These are phyloP conservation scores for Komagataella populi DNA, from an alignment of 805 yeast genomes.

Conservation along the genomic window DNA sequence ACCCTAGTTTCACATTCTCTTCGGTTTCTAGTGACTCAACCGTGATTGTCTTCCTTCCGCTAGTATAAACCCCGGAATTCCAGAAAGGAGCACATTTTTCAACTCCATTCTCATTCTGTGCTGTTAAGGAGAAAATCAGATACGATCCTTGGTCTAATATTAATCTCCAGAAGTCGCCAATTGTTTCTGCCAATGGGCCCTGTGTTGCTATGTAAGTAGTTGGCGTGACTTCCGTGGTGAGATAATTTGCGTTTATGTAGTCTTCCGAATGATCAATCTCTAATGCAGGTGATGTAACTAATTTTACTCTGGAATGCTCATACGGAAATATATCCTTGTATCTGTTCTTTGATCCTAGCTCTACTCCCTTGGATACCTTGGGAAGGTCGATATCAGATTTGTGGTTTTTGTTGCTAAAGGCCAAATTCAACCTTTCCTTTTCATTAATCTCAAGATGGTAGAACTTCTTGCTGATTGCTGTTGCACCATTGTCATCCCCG, in stretches of 20 bases:
- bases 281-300: slow-evolving; percentile 15
- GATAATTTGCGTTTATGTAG: slow-evolving; percentile 82
- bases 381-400: slow-evolving; percentile 17
- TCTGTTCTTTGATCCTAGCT: slow-evolving; percentile 68
- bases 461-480: slow-evolving; percentile 37
- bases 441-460: slow-evolving; percentile 57
- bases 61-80: slow-evolving; percentile 41
- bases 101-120: slow-evolving; percentile 60
- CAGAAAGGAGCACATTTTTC: slow-evolving; percentile 80
- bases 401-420: slow-evolving; percentile 12
- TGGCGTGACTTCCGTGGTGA: slow-evolving; percentile 24
- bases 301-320: slow-evolving; percentile 70
- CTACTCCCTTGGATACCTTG: slow-evolving; percentile 61
- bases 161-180: slow-evolving; percentile 78
- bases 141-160: slow-evolving; percentile 49
- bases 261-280: slow-evolving; percentile 19
- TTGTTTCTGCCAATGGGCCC: slow-evolving; percentile 69
- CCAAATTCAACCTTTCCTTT: slow-evolving; percentile 44
- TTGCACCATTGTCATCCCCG: slow-evolving; percentile 21
- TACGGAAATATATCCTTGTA: slow-evolving; percentile 83
- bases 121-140: slow-evolving; percentile 62
- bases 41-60: slow-evolving; percentile 11
- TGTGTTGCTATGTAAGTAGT: slow-evolving; percentile 70
- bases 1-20: slow-evolving; percentile 12
- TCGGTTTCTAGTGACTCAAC: slow-evolving; percentile 13